Evolutionary conservation across 2,329 filamentous ascomycete species (phyloP).

Genomic region (Trichoderma afroharzianum): DNA sequence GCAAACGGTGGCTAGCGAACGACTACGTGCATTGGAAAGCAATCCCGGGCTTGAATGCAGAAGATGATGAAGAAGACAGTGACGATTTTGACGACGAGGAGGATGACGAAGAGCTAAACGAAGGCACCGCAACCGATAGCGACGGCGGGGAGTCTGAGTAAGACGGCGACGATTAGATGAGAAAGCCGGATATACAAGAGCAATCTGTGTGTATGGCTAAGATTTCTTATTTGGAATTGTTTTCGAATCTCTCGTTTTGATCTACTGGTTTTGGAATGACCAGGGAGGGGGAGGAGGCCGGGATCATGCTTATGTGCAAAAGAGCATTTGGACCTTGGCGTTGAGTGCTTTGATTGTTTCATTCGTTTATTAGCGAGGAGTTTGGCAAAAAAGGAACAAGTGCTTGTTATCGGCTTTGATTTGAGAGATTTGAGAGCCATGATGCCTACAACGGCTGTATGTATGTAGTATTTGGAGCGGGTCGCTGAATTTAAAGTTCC

Average conservation of each 20-base stretch:
- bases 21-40: slow-evolving; percentile 81
- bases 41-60: slow-evolving; percentile 64
- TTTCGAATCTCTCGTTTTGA: background rate
- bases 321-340: background rate
- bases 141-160: slow-evolving; percentile 37
- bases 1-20: slow-evolving; percentile 80
- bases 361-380: slow-evolving; percentile 22
- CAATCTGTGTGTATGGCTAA: background rate
- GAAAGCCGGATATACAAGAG: background rate
- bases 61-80: slow-evolving; percentile 52
- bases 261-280: background rate
- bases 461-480: background rate
- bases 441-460: background rate
- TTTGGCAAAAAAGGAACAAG: slow-evolving; percentile 16
- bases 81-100: slow-evolving; percentile 51
- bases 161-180: background rate
- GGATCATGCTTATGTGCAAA: background rate
- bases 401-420: background rate
- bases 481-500: background rate
- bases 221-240: background rate
- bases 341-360: background rate
- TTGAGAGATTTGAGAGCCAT: background rate
- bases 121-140: slow-evolving; percentile 50
- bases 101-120: slow-evolving; percentile 47
- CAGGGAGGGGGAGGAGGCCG: background rate